These are phyloP conservation scores for Nannizziopsis arthrosporioides DNA, from an alignment of 2,329 filamentous ascomycete genomes.

Conservation along the genomic window DNA sequence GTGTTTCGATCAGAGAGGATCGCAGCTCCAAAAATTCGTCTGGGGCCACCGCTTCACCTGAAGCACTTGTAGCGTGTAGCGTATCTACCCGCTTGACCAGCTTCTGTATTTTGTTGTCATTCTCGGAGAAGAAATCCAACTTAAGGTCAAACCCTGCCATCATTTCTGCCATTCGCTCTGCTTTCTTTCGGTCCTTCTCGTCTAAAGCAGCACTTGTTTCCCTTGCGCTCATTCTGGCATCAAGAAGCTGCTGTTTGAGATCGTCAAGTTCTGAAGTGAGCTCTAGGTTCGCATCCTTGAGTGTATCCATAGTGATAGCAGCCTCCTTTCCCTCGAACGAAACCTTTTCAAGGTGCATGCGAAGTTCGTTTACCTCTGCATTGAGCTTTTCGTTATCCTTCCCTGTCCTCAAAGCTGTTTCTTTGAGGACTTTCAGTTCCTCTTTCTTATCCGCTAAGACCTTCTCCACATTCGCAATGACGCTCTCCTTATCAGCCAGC, in stretches of 20 bases:
- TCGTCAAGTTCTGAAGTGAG: constrained; percentile 87
- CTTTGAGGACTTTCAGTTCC: constrained; percentile 73
- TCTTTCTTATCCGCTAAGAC: constrained; percentile 71
- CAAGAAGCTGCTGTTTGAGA: constrained; percentile 87
- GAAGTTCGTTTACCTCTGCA: constrained; percentile 78
- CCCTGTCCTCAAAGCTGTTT: constrained; percentile 67
- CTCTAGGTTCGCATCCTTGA: constrained; percentile 92
- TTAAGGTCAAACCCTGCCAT: constrained; percentile 97
- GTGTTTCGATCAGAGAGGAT: constrained; percentile 70
- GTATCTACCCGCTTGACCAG: constrained; percentile 74
- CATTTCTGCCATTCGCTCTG: constrained; percentile 99
- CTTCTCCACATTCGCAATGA: constrained; percentile 67
- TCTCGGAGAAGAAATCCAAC: constrained; percentile 83
- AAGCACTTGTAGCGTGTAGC: constrained; percentile 62
- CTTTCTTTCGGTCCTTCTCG: constrained; percentile 97
- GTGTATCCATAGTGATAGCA: constrained; percentile 90
- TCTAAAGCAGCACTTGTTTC: constrained; percentile 81
- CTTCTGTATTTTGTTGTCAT: constrained; percentile 72
- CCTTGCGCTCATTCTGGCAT: constrained; percentile 92
- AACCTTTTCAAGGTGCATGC: constrained; percentile 93
- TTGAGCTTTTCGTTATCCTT: constrained; percentile 85
- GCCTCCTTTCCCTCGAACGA: constrained; percentile 95
- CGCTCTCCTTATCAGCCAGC: constrained; percentile 80
- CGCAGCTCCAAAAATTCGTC: constrained; percentile 70
- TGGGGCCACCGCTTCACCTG: constrained; percentile 66